Percentiles rank a stretch among this genome's conserved stretches.
These are phyloP conservation scores for Gonapodya sp. DNA, from an alignment of 192 early-diverging fungal genomes.

Conservation along the genomic window DNA sequence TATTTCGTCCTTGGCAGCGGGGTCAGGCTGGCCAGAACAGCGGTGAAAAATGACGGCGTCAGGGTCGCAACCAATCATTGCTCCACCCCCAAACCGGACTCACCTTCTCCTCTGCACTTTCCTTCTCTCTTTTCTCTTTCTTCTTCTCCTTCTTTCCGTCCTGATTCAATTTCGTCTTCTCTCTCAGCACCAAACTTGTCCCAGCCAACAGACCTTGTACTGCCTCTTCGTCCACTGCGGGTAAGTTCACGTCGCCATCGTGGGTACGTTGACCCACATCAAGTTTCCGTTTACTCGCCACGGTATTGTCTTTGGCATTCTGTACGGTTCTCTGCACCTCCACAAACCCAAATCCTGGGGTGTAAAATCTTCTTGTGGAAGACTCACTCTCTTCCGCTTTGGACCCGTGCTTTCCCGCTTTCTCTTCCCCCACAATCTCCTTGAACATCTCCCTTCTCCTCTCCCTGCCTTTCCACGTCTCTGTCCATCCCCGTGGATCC, in stretches of 20 bases:
- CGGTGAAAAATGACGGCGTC: no score
- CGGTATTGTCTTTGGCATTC: not conserved
- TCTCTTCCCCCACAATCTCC: not conserved
- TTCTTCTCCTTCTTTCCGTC: not conserved
- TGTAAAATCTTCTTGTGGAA: not conserved
- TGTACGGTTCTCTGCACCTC: not conserved
- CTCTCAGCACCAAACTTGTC: not conserved
- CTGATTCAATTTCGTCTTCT: not conserved
- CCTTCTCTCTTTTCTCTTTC: not conserved
- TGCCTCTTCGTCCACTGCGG: not conserved
- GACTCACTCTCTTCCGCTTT: not conserved
- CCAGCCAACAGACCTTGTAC: not conserved
- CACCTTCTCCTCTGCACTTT: not conserved
- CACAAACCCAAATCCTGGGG: not conserved
- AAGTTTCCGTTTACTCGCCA: not conserved
- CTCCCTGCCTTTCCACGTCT: not conserved
- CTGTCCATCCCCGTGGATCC: not conserved
- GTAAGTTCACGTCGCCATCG: not conserved
- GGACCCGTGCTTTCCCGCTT: not conserved
- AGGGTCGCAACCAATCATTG: no score
- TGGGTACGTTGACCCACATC: not conserved
- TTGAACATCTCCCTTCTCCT: not conserved
- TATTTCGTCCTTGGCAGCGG: not conserved
- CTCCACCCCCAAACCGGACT: not conserved
- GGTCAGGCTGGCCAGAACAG: no score